A percentile compares a stretch with the other conserved stretches of the same genome.
These are phyloP conservation scores for Gastrolobium villosum DNA, from an alignment of 306 rosid species.

Conservation along the genomic window DNA sequence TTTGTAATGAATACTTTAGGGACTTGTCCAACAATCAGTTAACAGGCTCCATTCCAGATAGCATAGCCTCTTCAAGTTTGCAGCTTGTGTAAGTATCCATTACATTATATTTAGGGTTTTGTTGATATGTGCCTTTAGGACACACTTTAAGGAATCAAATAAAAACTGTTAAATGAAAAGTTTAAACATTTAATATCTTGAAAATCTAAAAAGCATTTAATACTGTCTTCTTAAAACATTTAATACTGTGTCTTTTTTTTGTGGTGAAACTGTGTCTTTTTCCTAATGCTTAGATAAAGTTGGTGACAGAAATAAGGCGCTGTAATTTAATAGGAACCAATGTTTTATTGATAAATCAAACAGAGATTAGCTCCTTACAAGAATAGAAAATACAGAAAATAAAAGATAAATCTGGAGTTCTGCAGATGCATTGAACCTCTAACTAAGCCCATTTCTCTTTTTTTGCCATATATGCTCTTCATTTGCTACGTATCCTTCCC, in stretches of 20 bases:
- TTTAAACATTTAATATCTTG: not conserved
- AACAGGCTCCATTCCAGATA: constrained; percentile 83
- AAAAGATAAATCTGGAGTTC: too few species aligned
- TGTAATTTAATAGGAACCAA: too few species aligned
- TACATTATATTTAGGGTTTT: constrained; percentile 28
- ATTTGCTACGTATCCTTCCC: too few species aligned
- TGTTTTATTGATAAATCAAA: too few species aligned
- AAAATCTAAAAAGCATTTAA: constrained; percentile 1
- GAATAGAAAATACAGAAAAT: too few species aligned
- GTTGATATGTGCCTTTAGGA: constrained; percentile 1
- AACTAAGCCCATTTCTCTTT: too few species aligned
- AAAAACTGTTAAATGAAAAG: constrained; percentile 3
- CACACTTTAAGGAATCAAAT: constrained; percentile 2
- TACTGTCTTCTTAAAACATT: not conserved
- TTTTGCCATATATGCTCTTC: too few species aligned
- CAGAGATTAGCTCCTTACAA: too few species aligned
- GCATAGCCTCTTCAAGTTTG: constrained; percentile 75
- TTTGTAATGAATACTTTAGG: constrained; percentile 57
- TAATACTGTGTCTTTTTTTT: not conserved
- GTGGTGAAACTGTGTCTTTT: too few species aligned
- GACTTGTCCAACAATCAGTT: constrained; percentile 88
- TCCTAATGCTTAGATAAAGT: too few species aligned
- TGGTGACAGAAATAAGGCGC: too few species aligned
- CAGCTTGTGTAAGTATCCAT: constrained; percentile 86
- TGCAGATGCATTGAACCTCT: too few species aligned